A percentile compares a stretch with the other conserved stretches of the same genome.
phyloP scores from a whole-genome alignment of 176 grass and related monocot genomes.

The Alloteropsis semialata region DNA sequence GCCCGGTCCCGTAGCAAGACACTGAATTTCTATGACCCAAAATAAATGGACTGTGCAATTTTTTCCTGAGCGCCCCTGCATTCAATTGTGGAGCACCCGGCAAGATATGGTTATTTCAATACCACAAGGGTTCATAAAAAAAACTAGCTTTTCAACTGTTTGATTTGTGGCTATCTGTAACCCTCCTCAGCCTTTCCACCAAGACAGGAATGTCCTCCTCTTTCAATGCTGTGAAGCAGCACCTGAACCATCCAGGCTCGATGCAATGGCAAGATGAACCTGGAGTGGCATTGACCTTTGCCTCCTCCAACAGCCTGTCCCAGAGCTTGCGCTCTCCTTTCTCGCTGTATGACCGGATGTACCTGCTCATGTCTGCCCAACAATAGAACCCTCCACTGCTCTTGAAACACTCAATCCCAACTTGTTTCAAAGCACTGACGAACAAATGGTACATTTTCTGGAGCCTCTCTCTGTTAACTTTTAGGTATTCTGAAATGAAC shows the following conservation, averaged over 20 bases:
- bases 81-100: background rate
- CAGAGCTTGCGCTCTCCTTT: slow-evolving; percentile 86
- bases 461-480: slow-evolving; percentile 58
- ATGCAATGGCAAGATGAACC: slow-evolving; percentile 97
- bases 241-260: slow-evolving; percentile 93
- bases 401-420: slow-evolving; percentile 76
- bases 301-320: slow-evolving; percentile 70
- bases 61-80: background rate
- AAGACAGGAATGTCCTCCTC: slow-evolving; percentile 82
- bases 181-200: slow-evolving; percentile 68
- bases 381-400: slow-evolving; percentile 94
- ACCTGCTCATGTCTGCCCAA: slow-evolving; percentile 95
- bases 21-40: background rate
- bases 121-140: background rate
- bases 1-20: background rate
- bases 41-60: background rate
- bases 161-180: slow-evolving; percentile 42
- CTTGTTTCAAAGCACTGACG: slow-evolving; percentile 57
- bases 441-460: slow-evolving; percentile 53
- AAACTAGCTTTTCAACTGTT: background rate
- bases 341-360: slow-evolving; percentile 79
- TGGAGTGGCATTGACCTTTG: slow-evolving; percentile 84
- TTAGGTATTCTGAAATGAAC: slow-evolving; percentile 72
- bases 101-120: slow-evolving; percentile 10
- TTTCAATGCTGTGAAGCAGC: slow-evolving; percentile 76